Conservation (phyloP, 169 alveolate genomes). For the Cryptosporidium ubiquitum region DNA sequence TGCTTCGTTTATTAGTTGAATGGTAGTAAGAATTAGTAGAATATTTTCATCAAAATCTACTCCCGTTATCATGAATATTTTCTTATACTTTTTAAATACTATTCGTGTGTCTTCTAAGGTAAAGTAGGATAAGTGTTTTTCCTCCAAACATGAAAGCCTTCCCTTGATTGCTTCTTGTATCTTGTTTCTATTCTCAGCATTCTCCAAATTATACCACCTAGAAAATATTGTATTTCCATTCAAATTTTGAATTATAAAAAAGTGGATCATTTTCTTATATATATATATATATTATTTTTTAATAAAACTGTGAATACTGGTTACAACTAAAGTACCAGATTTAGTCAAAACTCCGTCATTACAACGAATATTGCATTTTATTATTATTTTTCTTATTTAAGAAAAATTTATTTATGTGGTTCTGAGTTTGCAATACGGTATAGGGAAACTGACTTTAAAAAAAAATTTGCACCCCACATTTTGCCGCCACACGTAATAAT, state of each 20-base stretch:
- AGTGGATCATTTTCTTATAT: conserved; percentile 39
- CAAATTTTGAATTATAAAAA: conserved; percentile 38
- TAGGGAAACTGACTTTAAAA: not conserved
- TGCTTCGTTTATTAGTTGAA: conserved; percentile 52
- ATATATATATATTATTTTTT: too few species aligned
- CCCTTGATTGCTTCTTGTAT: conserved; percentile 34
- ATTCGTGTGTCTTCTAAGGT: conserved; percentile 21
- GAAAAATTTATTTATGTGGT: not conserved
- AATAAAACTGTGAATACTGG: not conserved
- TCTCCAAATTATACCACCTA: conserved; percentile 42
- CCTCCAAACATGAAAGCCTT: conserved; percentile 13
- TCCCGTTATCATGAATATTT: conserved; percentile 37
- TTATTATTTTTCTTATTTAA: too few species aligned
- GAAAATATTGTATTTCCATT: conserved; percentile 57
- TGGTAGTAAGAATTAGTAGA: not conserved
- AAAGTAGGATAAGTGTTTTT: conserved; percentile 26
- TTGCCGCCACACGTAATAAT: conserved; percentile 11
- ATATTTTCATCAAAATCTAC: conserved; percentile 55
- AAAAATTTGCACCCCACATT: not conserved
- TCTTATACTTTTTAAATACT: conserved; percentile 31
- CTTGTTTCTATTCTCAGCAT: conserved; percentile 8
- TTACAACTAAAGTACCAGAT: not conserved
- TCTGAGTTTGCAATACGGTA: not conserved
- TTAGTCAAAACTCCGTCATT: not conserved
- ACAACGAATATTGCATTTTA: not conserved